These are phyloP conservation scores for Hortaea sp. DNA, from an alignment of 2,329 filamentous ascomycete species.

Conservation along the genomic window DNA sequence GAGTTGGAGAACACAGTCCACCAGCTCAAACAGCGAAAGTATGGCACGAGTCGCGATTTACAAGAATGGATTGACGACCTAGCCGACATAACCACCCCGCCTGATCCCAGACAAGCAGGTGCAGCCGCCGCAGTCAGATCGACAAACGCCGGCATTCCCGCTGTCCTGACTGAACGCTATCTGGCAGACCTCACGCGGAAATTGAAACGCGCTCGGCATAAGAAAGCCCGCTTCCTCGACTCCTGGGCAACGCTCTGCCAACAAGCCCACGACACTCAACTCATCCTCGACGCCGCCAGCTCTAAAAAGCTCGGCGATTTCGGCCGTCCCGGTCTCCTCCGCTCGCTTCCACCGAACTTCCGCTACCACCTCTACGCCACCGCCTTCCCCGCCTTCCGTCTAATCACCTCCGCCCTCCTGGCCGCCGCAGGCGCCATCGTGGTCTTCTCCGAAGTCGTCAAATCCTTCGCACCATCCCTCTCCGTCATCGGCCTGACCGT, in stretches of 20 bases:
- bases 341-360: slow-evolving; percentile 64
- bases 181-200: slow-evolving; percentile 80
- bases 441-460: slow-evolving; percentile 88
- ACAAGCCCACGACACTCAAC: slow-evolving; percentile 64
- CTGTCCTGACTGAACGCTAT: slow-evolving; percentile 86
- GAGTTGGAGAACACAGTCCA: slow-evolving; percentile 71
- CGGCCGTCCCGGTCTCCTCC: slow-evolving; percentile 42
- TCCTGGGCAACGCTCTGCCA: slow-evolving; percentile 77
- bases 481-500: slow-evolving; percentile 61
- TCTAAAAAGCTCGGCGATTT: slow-evolving; percentile 69
- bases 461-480: slow-evolving; percentile 64
- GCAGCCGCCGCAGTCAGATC: slow-evolving; percentile 27
- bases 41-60: slow-evolving; percentile 62
- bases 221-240: slow-evolving; percentile 68
- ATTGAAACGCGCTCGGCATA: slow-evolving; percentile 71
- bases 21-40: slow-evolving; percentile 72
- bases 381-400: slow-evolving; percentile 57
- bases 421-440: slow-evolving; percentile 69
- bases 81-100: slow-evolving; percentile 61
- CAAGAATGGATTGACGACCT: slow-evolving; percentile 96
- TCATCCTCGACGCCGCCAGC: slow-evolving; percentile 71
- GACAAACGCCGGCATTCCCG: slow-evolving; percentile 40
- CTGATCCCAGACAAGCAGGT: slow-evolving; percentile 44
- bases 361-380: slow-evolving; percentile 70
- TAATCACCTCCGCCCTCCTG: slow-evolving; percentile 57